Conservation (phyloP, 2,329 filamentous ascomycete genomes). For the Pseudogymnoascus sp. region DNA sequence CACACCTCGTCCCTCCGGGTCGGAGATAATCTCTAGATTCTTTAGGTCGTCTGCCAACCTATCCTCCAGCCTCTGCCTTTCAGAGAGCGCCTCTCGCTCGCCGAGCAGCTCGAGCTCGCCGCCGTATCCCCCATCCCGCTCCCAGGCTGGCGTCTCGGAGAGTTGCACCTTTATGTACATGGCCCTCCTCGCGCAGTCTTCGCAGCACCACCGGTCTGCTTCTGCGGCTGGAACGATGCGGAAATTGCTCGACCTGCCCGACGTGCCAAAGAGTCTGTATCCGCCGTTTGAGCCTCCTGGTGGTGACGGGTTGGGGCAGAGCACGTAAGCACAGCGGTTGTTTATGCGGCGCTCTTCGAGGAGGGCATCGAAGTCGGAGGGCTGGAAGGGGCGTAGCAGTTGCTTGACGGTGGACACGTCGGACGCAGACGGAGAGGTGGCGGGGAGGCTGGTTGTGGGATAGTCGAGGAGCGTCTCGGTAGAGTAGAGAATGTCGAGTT, state of each 20-base stretch:
- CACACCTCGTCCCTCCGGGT: conserved; percentile 30
- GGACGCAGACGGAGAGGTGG: conserved; percentile 42
- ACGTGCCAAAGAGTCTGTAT: conserved; percentile 55
- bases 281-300: conserved; percentile 48
- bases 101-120: conserved; percentile 52
- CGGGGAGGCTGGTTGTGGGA: conserved; percentile 36
- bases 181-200: conserved; percentile 67
- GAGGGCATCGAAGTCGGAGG: conserved; percentile 79
- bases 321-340: conserved; percentile 69
- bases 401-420: conserved; percentile 59
- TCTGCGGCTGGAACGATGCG: conserved; percentile 63
- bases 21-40: conserved; percentile 37
- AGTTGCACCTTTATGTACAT: conserved; percentile 86
- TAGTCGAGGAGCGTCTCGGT: conserved; percentile 46
- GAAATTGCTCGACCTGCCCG: conserved; percentile 44
- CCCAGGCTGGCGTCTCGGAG: conserved; percentile 75
- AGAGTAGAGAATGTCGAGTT: conserved; percentile 65
- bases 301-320: conserved; percentile 61
- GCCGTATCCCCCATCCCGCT: conserved; percentile 43
- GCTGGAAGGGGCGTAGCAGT: conserved; percentile 66
- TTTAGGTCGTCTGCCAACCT: conserved; percentile 23
- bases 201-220: conserved; percentile 79
- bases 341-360: conserved; percentile 83
- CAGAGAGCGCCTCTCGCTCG: conserved; percentile 47
- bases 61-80: conserved; percentile 34